Base-by-base conservation (phyloP, 257 asterid species). In the Solanum peruvianum region DNA sequence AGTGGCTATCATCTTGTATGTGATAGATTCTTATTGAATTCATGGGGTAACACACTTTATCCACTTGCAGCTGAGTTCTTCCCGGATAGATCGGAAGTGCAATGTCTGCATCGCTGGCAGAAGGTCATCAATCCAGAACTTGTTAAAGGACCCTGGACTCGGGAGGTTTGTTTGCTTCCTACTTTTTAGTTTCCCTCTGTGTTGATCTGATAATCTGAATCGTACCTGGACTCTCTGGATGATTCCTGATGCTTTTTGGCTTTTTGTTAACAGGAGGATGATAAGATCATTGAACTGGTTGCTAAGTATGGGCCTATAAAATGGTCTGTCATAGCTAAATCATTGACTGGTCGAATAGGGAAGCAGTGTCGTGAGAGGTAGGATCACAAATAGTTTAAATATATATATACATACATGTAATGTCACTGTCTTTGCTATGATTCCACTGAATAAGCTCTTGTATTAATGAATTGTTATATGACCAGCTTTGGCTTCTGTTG, bases 351-450 rank as follows among this genome's bases (percentile, higher is more conserved):
- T 90, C 98, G 99, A 90, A 97, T 97, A 44, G 99, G 99, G 91
- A 97, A 97, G 92, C 99, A 97, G 90, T 97, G 99, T 89, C 99
- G 99, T 78, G 99, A 97, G 91, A 97, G 99, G 99, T 97, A 91
- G 88, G 42, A 81, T 87, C 81, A 73, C 39, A 69, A 88, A 72
- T 86, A 86, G 37, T 76, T 42, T 52, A 52, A 16, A 52, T 52
- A 16, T 52, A 52, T 49, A 15, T 76, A n/a, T 16, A 70, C 41
- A 16, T 9, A 35, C 7, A 2, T 35, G 45, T 4, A 39, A 23
- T 23, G 33, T 85, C 62, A 67, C 64, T 84, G 52, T 73, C 64
- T 49, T 69, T 86, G 67, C 60, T 67, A 86, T 39, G 39, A n/a
- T 77, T 13, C 83, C 35, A n/a, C 35, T 12, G 83, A 77, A n/a